A percentile compares a stretch with the other conserved stretches of the same genome.
Evolutionary conservation across 2,329 filamentous ascomycete genomes (phyloP).

Genomic region (Colletotrichum brevisporum): DNA sequence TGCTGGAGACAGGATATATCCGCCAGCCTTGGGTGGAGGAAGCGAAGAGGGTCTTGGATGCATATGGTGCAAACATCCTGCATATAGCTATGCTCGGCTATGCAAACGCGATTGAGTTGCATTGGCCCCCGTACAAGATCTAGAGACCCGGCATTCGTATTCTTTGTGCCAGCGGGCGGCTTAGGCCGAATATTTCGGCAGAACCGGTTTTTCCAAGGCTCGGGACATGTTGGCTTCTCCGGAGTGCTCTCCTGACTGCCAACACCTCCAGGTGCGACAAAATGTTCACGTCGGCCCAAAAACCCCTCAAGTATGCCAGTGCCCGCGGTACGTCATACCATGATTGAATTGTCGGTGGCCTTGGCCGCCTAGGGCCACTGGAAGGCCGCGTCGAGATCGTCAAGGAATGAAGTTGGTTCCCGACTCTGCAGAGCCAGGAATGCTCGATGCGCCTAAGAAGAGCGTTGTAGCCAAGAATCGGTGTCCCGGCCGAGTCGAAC

Average conservation of each 20-base stretch:
- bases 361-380: constrained; percentile 8
- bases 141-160: constrained; percentile 17
- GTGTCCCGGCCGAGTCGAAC: constrained; percentile 1
- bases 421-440: constrained; percentile 19
- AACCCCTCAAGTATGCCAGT: constrained; percentile 5
- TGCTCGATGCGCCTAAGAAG: constrained; percentile 8
- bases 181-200: constrained; percentile 27
- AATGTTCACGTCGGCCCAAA: not conserved
- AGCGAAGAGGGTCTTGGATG: constrained; percentile 13
- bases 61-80: constrained; percentile 21
- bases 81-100: constrained; percentile 16
- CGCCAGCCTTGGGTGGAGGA: constrained; percentile 26
- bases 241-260: constrained; percentile 26
- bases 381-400: constrained; percentile 14
- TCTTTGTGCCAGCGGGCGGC: constrained; percentile 13
- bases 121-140: constrained; percentile 21
- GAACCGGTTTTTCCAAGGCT: constrained; percentile 27
- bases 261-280: constrained; percentile 5
- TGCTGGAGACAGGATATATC: constrained; percentile 15
- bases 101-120: constrained; percentile 8
- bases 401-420: constrained; percentile 30
- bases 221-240: constrained; percentile 29
- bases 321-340: constrained; percentile 27
- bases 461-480: constrained; percentile 20
- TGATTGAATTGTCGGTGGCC: constrained; percentile 18